Evolutionary conservation across 108 stramenopile genomes (phyloP).

Genomic region (Cyclostephanos tholiformis): DNA sequence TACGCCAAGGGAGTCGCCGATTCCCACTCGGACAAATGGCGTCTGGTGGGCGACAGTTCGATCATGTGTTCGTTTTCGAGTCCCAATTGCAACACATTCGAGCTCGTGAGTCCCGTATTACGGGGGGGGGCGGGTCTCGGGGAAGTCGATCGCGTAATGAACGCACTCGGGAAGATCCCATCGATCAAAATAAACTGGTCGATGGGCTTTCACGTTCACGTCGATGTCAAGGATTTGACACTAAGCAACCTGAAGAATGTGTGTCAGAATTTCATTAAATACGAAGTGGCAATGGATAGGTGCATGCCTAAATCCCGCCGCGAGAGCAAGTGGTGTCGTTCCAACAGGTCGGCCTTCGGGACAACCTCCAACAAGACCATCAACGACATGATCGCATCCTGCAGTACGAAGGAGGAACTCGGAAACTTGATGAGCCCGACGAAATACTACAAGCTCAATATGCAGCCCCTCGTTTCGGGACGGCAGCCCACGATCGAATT

Average conservation of each 20-base stretch:
- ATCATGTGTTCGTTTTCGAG: constrained; percentile 23
- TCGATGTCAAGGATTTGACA: constrained; percentile 40
- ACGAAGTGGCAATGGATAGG: constrained; percentile 58
- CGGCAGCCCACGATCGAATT: constrained; percentile 71
- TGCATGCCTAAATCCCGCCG: constrained; percentile 64
- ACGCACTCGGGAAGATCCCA: constrained; percentile 15
- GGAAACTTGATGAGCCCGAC: constrained; percentile 43
- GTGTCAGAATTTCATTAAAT: constrained; percentile 65
- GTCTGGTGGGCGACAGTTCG: constrained; percentile 39
- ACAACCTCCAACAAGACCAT: constrained; percentile 18
- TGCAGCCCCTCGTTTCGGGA: constrained; percentile 43
- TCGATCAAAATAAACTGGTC: constrained; percentile 46
- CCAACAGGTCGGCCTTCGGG: constrained; percentile 35
- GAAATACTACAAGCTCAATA: constrained; percentile 67
- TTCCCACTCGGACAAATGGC: constrained; percentile 25
- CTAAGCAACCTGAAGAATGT: constrained; percentile 49
- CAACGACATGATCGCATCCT: constrained; percentile 24
- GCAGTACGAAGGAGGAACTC: constrained; percentile 23
- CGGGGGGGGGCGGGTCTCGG: constrained; percentile 42
- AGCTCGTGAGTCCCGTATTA: constrained; percentile 55
- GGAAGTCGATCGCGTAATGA: constrained; percentile 28
- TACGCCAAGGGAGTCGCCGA: neutral
- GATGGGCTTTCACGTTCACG: constrained; percentile 70
- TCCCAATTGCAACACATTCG: constrained; percentile 53
- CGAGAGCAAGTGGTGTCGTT: constrained; percentile 48